These are phyloP conservation scores for Penicillium digitatum DNA, from an alignment of 2,329 filamentous ascomycete genomes.

Conservation along the genomic window DNA sequence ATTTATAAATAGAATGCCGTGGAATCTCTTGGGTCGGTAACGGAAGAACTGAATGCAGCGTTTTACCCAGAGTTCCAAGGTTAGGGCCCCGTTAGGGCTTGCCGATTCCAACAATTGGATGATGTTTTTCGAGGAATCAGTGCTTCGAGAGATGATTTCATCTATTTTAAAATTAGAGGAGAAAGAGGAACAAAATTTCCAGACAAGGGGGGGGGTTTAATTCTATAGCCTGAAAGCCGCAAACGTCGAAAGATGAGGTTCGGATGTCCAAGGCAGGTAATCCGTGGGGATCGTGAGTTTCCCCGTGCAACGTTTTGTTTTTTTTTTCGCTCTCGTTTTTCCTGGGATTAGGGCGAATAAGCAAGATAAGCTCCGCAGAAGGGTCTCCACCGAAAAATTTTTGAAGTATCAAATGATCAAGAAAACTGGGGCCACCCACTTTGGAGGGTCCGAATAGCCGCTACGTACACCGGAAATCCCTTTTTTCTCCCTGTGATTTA, in stretches of 20 bases:
- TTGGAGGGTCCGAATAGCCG: constrained; percentile 7
- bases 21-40: constrained; percentile 4
- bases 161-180: background rate
- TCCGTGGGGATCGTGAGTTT: constrained; percentile 27
- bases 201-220: too few relatives aligned
- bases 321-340: background rate
- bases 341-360: constrained; percentile 7
- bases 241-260: constrained; percentile 15
- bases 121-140: background rate
- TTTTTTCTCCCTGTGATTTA: background rate
- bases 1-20: background rate
- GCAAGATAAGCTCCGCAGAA: constrained; percentile 24
- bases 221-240: background rate
- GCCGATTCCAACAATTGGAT: background rate
- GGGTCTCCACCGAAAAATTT: constrained; percentile 26
- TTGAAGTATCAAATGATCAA: constrained; percentile 28
- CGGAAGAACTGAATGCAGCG: background rate
- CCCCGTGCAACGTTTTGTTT: constrained; percentile 15
- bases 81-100: background rate
- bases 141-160: background rate
- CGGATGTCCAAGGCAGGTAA: constrained; percentile 25
- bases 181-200: background rate
- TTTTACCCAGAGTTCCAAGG: background rate
- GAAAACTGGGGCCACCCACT: constrained; percentile 13
- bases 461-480: background rate